Evolutionary conservation across 768 basidiomycete species (phyloP).

Genomic region (Pleurotus pulmonarius): DNA sequence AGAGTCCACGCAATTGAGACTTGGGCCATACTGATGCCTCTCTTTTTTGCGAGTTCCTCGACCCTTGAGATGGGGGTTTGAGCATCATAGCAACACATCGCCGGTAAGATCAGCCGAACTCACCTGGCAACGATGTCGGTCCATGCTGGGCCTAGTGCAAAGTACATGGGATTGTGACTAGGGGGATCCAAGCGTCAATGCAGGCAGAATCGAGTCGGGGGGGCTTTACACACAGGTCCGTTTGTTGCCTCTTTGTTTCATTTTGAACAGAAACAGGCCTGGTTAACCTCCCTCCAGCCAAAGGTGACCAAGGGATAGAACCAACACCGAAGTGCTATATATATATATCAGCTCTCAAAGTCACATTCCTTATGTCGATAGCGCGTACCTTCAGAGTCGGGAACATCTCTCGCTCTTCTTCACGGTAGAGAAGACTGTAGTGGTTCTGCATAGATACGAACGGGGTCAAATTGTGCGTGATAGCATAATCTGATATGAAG

Average conservation of each 20-base stretch:
- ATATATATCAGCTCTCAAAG: too few species aligned
- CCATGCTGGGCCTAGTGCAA: too few species aligned
- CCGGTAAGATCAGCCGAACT: constrained; percentile 12
- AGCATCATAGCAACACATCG: constrained; percentile 1
- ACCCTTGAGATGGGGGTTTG: constrained; percentile 22
- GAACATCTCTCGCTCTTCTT: constrained; percentile 60
- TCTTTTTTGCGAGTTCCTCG: constrained; percentile 41
- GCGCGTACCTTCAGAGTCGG: constrained; percentile 30
- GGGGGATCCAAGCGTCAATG: too few species aligned
- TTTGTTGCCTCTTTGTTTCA: constrained; percentile 21
- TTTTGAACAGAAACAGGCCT: constrained; percentile 19
- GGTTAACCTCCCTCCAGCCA: constrained; percentile 30
- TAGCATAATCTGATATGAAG: constrained; percentile 29
- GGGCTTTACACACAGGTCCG: constrained; percentile 13
- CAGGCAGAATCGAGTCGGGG: too few species aligned
- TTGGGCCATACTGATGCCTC: constrained; percentile 42
- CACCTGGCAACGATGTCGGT: constrained; percentile 25
- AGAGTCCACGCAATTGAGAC: constrained; percentile 40
- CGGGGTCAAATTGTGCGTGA: constrained; percentile 39
- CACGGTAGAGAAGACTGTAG: constrained; percentile 52
- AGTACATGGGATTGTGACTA: too few species aligned
- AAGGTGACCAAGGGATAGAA: constrained; percentile 35
- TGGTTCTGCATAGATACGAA: constrained; percentile 69
- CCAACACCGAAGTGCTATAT: constrained; percentile 29
- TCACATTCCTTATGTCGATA: too few species aligned